Evolutionary conservation across 208 protist species (phyloP).

Genomic region (Acanthamoeba healyi): DNA sequence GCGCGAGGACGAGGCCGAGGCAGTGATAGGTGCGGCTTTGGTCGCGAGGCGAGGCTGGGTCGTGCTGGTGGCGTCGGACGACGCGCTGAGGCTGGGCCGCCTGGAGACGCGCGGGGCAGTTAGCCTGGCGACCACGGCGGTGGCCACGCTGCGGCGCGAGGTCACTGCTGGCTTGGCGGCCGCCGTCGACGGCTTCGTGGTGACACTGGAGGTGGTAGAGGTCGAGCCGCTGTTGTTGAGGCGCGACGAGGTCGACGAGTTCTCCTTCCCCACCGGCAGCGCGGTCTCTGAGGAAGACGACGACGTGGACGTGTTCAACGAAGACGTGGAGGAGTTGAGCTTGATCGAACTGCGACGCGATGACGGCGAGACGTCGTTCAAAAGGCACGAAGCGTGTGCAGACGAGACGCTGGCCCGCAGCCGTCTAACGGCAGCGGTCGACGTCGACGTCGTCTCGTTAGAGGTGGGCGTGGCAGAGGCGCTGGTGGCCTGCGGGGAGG

Average conservation of each 20-base stretch:
- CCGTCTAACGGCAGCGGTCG: not conserved
- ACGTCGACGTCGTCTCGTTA: too few species aligned
- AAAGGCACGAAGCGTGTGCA: not conserved
- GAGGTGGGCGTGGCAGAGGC: not conserved
- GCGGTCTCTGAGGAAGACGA: not conserved
- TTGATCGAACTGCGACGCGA: not conserved
- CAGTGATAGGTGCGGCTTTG: too few species aligned
- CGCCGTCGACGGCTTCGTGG: not conserved
- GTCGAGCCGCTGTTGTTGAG: not conserved
- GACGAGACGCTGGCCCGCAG: not conserved
- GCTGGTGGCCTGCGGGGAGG: too few species aligned
- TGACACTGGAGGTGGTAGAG: not conserved
- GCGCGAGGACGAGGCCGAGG: not conserved
- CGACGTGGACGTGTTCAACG: too few species aligned
- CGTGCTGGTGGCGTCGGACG: not conserved
- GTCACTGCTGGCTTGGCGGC: not conserved
- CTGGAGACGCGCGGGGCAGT: not conserved
- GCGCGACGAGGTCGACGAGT: not conserved
- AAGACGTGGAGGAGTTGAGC: not conserved
- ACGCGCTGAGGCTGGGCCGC: not conserved
- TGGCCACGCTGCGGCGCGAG: not conserved
- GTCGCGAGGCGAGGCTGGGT: too few species aligned
- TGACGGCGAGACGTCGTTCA: not conserved
- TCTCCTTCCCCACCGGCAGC: not conserved
- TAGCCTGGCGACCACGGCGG: not conserved